Conservation (phyloP, 768 basidiomycete species). For the Hericium coralloides region DNA sequence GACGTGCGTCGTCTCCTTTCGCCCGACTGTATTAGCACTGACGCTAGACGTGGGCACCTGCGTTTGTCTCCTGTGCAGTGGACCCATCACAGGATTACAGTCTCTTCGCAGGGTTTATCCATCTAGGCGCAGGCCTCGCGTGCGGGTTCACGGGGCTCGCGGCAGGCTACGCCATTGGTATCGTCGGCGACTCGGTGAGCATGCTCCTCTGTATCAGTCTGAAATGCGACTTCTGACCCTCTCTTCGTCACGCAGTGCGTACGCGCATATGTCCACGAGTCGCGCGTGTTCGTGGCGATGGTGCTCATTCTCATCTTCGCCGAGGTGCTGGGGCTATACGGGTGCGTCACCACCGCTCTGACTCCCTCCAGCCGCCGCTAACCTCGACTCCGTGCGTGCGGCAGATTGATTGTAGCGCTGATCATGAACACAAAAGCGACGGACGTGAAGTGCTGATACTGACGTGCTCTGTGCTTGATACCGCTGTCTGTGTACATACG, state of each 20-base stretch:
- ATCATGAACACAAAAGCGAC: slow-evolving; percentile 37
- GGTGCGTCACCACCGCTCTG: slow-evolving; percentile 19
- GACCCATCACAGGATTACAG: slow-evolving; percentile 24
- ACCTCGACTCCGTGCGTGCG: slow-evolving; percentile 1
- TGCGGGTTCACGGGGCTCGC: slow-evolving; percentile 93
- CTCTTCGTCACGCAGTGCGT: slow-evolving; percentile 41
- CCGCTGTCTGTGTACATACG: neutral
- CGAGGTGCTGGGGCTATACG: slow-evolving; percentile 90
- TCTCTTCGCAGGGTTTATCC: slow-evolving; percentile 87
- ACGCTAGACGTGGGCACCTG: neutral
- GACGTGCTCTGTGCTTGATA: neutral
- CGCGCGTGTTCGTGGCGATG: slow-evolving; percentile 91
- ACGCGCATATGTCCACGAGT: slow-evolving; percentile 94
- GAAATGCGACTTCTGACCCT: neutral
- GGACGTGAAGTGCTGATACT: slow-evolving; percentile 9
- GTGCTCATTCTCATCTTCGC: slow-evolving; percentile 97
- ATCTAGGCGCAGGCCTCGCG: slow-evolving; percentile 88
- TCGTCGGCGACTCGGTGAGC: slow-evolving; percentile 87
- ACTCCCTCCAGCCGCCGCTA: neutral
- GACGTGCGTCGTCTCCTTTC: slow-evolving; percentile 46
- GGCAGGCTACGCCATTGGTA: slow-evolving; percentile 96
- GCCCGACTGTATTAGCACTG: neutral
- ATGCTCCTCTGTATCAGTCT: neutral
- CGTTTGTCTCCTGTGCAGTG: neutral
- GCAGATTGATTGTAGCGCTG: slow-evolving; percentile 40